A percentile compares a stretch with the other conserved stretches of the same genome.
Evolutionary conservation across 1,284 basidiomycete genomes (phyloP).

Genomic region (Fistulinella staudtii): DNA sequence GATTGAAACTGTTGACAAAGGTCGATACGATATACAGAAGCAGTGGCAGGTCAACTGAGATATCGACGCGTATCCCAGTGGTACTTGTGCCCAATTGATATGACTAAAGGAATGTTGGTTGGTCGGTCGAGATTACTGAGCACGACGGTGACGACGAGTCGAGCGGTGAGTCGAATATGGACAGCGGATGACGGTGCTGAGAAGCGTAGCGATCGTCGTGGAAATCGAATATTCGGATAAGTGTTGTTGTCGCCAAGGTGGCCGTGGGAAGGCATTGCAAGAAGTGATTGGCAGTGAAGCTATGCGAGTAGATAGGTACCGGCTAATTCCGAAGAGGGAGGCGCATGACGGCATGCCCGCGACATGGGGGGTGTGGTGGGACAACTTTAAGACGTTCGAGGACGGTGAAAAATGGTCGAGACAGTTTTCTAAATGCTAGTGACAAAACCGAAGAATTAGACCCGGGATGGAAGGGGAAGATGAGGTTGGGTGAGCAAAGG

Average conservation of each 20-base stretch:
- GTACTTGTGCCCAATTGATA: too few species aligned
- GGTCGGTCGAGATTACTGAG: background rate
- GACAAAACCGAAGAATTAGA: too few species aligned
- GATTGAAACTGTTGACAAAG: background rate
- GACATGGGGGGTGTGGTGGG: too few species aligned
- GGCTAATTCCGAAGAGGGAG: constrained; percentile 14
- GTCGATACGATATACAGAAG: too few species aligned
- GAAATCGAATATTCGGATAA: constrained; percentile 11
- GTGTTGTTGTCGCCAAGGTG: constrained; percentile 12
- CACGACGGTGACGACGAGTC: background rate
- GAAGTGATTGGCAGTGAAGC: background rate
- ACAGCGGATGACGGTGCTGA: background rate
- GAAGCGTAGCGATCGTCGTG: constrained; percentile 17
- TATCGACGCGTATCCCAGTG: too few species aligned
- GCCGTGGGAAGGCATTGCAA: background rate
- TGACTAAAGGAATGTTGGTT: too few species aligned
- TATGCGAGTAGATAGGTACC: constrained; percentile 10
- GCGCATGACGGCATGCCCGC: constrained; percentile 6
- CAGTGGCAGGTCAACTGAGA: background rate
- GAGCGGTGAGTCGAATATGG: background rate
- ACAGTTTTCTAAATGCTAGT: background rate
- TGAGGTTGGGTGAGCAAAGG: too few species aligned
- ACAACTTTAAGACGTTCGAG: too few species aligned
- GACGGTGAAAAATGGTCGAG: background rate
- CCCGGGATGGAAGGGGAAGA: too few species aligned